Evolutionary conservation across 2,329 filamentous ascomycete species (phyloP), one percentile per base, ranked within the genome.

Genomic region (Daldinia eschscholtzii): DNA sequence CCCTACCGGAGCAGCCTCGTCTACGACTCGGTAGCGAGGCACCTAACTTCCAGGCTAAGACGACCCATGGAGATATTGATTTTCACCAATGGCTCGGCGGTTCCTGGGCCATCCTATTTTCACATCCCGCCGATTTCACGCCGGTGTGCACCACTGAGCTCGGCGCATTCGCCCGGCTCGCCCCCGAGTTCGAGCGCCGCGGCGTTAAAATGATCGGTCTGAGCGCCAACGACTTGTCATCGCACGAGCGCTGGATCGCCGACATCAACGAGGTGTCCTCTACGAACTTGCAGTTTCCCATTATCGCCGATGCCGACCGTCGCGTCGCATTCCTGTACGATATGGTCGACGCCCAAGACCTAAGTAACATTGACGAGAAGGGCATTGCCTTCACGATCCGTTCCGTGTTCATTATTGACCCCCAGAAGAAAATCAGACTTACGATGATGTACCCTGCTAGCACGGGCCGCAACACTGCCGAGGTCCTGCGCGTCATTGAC

Each of bases 31-130:
- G 67, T 42, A 67, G 56, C 57, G 70, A 72, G 57, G 90, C 89
- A 76, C 90, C 90, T 74, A 88, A 92, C 84, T 92, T 92, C 84
- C 81, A 90, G 75, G 88, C 90, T 69, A 86, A 90, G 76, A 91
- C 90, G 74, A 92, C 90, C 72, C 82, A 84, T 70, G 90, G 89
- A 65, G 84, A 84, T 61, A 91, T 92, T 78, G 85, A 91, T 81
- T 92, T 92, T 85, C 90, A 92, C 82, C 83, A 91, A 74, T 92
- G 88, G 84, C 90, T 92, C 73, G 89, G 88, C 76, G 84, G 91
- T 83, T 88, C 85, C 74, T 92, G 89, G 89, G 87, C 89, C 68
- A 84, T 92, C 70, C 85, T 92, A 73, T 92, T 92, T 85, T 91
- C 89, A 50, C 89, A 92, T 82, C 89, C 90, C 48, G 89, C 81